Percentiles rank a stretch among this genome's conserved stretches.
These are phyloP conservation scores for Lobosporangium transversale DNA, from an alignment of 192 early-diverging fungal genomes.

Conservation along the genomic window DNA sequence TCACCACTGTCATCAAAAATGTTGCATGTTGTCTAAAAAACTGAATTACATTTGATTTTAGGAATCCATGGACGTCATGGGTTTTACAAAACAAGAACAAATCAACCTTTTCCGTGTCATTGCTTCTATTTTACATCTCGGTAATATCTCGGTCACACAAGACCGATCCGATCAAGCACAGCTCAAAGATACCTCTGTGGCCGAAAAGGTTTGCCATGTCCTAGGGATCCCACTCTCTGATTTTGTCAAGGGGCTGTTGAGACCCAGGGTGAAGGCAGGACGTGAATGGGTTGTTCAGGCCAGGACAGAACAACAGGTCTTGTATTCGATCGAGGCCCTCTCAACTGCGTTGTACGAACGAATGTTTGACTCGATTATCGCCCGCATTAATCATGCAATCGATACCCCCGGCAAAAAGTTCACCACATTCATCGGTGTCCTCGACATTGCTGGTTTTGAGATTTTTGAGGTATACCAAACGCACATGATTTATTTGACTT, in stretches of 20 bases:
- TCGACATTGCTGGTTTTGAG: conserved; percentile 99
- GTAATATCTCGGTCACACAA: conserved; percentile 85
- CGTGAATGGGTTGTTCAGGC: conserved; percentile 96
- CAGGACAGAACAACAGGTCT: conserved; percentile 85
- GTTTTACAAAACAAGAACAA: conserved; percentile 81
- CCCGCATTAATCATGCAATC: conserved; percentile 85
- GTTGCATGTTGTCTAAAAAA: no score
- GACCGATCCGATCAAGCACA: conserved; percentile 90
- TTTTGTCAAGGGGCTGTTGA: conserved; percentile 87
- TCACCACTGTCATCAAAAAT: neutral
- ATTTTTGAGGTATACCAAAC: conserved; percentile 90
- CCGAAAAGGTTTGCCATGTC: conserved; percentile 94
- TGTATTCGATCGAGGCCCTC: conserved; percentile 90
- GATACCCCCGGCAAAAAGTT: conserved; percentile 75
- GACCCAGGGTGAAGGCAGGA: conserved; percentile 93
- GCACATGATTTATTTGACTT: no score
- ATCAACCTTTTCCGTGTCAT: conserved; percentile 83
- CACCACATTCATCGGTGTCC: conserved; percentile 90
- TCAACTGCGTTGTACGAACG: conserved; percentile 94
- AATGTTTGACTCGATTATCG: conserved; percentile 93
- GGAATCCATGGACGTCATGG: conserved; percentile 86
- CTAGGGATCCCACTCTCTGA: conserved; percentile 89
- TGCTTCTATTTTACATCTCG: conserved; percentile 90
- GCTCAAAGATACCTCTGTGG: conserved; percentile 75
- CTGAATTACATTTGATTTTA: no score